Conservation (phyloP, 2,329 filamentous ascomycete species). For the Colletotrichum acutatum region DNA sequence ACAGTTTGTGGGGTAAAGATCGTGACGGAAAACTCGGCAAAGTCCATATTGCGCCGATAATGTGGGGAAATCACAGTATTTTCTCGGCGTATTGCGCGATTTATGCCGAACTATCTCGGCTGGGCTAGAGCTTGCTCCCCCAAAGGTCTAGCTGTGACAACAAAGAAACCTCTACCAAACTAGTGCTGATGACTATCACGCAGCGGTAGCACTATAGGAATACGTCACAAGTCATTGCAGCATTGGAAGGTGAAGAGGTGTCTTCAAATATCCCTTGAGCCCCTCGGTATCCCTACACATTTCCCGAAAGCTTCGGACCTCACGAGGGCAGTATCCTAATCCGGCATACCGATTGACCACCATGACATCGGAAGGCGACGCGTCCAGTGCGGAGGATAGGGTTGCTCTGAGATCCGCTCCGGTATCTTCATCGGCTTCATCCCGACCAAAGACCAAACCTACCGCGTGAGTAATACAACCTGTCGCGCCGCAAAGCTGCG, state of each 20-base stretch:
- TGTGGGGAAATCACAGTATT: background rate
- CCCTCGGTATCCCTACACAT: slow-evolving; percentile 1
- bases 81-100: background rate
- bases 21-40: background rate
- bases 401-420: background rate
- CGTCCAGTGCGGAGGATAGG: slow-evolving; percentile 24
- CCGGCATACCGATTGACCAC: background rate
- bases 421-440: background rate
- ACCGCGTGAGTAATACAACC: slow-evolving; percentile 29
- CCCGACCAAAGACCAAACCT: slow-evolving; percentile 31
- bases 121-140: background rate
- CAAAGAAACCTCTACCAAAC: background rate
- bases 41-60: background rate
- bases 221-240: background rate
- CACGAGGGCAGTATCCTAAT: background rate
- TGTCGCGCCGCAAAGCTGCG: background rate
- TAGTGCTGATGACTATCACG: background rate
- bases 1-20: slow-evolving; percentile 2
- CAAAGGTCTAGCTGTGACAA: background rate
- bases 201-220: background rate
- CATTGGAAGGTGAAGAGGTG: background rate
- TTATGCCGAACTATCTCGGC: slow-evolving; percentile 5
- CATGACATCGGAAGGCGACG: slow-evolving; percentile 25
- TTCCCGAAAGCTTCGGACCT: slow-evolving; percentile 15
- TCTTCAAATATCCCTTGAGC: background rate